Base-by-base conservation (phyloP, 176 grass and related monocot genomes). In the Aegilops bicornis region DNA sequence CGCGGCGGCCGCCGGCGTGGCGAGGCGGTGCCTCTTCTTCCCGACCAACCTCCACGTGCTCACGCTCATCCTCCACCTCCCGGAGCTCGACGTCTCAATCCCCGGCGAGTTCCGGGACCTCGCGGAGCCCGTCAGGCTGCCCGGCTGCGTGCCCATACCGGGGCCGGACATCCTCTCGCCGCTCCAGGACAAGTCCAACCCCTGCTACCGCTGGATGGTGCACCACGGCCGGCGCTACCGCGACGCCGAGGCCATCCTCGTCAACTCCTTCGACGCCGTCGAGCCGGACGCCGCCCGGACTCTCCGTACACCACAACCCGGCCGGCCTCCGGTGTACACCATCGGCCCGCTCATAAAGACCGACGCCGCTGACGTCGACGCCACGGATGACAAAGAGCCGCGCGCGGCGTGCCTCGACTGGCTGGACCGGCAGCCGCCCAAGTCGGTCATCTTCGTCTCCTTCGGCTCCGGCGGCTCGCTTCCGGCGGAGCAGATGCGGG, bases 401-500 rank as follows among this genome's bases (percentile, higher is more conserved):
- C 79, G 48, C 10, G 86, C 50, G n/a, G 20, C 79, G 27, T 96
- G 89, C 79, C 60, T 91, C 2, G 81, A 81, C 4, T 95, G 94
- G 94, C 88, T 96, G 0, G 94, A 92, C 80, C 1, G 30, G 73
- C 93, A 92, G 78, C 90, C 88, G 0, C 32, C 29, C 0, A 29
- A 12, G 64, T 95, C 93, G 35, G 90, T 90, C 30, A 8, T 95
- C n/a, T 95, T 90, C 81, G 88, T 92, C 1, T 95, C 93, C 29
- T 92, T 91, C 66, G 93, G 93, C 3, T 89, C 79, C 48, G 90
- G 80, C 22, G 90, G 93, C 3, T 23, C 69, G 23, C 56, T 95
- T 3, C 86, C 86, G 0, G 8, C 15, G 22, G 73, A 84, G 43
- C 50, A 92, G 45, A 86, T 92, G 72, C 43, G 61, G 10, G 90